Conservation (phyloP, 139 green algal species). For the Choricystis sp. region DNA sequence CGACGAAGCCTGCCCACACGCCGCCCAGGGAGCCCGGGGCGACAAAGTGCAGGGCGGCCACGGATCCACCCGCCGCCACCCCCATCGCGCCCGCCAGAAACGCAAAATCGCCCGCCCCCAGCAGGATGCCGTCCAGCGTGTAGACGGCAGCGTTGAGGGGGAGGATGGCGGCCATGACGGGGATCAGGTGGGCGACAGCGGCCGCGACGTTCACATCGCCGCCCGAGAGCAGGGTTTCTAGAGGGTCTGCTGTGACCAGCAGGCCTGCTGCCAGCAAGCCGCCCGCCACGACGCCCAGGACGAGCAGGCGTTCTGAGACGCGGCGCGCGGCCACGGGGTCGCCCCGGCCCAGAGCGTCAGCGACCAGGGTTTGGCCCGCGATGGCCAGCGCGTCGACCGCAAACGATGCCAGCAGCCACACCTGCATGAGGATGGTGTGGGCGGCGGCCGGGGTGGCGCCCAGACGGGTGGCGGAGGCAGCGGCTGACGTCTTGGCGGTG, state of each 20-base stretch:
- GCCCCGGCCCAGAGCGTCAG: constrained; percentile 9
- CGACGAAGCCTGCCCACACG: constrained; percentile 29
- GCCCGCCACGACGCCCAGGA: constrained; percentile 22
- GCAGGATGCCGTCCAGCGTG: constrained; percentile 58
- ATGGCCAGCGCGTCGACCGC: constrained; percentile 53
- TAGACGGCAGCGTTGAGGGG: constrained; percentile 59
- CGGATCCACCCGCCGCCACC: constrained; percentile 12
- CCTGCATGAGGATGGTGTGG: constrained; percentile 51
- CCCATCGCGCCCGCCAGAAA: constrained; percentile 43
- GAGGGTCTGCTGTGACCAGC: too few relatives aligned
- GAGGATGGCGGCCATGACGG: constrained; percentile 35
- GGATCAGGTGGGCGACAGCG: constrained; percentile 28
- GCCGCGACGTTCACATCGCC: constrained; percentile 17
- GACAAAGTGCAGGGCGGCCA: constrained; percentile 13
- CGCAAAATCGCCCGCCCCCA: constrained; percentile 46
- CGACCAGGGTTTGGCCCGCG: constrained; percentile 45
- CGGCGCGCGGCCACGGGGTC: constrained; percentile 12
- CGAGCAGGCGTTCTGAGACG: constrained; percentile 38
- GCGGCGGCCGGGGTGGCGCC: constrained; percentile 36
- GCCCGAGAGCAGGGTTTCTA: too few relatives aligned
- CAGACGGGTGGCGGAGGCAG: constrained; percentile 39
- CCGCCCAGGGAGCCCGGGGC: constrained; percentile 11
- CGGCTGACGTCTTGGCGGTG: constrained; percentile 48
- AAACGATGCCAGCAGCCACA: constrained; percentile 53
- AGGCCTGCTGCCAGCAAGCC: constrained; percentile 7